phyloP scores from a whole-genome alignment of 2,329 filamentous ascomycete species.

The Teratosphaeria zuluensis region DNA sequence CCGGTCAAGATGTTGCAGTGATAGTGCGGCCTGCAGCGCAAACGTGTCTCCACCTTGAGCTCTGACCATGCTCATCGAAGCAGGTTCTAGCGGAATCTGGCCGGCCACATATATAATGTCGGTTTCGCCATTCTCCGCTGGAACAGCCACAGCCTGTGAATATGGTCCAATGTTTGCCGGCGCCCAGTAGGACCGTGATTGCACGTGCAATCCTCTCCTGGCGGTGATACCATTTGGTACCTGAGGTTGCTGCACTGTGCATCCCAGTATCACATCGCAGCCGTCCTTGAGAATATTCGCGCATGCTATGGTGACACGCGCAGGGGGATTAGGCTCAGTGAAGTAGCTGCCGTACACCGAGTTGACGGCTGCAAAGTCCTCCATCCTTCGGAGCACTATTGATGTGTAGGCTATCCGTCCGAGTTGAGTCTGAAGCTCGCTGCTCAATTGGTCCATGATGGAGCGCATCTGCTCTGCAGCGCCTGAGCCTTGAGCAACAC shows the following conservation, averaged over 20 bases:
- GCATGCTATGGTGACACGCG: constrained; percentile 73
- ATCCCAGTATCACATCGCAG: constrained; percentile 51
- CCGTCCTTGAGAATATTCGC: constrained; percentile 54
- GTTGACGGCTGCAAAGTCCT: constrained; percentile 69
- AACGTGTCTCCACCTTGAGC: constrained; percentile 6
- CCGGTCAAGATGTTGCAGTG: constrained; percentile 83
- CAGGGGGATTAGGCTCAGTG: constrained; percentile 66
- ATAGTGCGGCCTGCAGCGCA: constrained; percentile 54
- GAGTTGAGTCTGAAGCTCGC: constrained; percentile 7
- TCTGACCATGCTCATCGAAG: constrained; percentile 55
- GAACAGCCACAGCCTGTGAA: constrained; percentile 68
- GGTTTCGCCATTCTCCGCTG: constrained; percentile 14
- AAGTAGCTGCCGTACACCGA: constrained; percentile 67
- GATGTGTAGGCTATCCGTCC: constrained; percentile 36
- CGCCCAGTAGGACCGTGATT: constrained; percentile 92
- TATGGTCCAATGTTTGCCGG: constrained; percentile 97
- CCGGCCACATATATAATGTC: constrained; percentile 63
- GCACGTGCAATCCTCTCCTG: constrained; percentile 64
- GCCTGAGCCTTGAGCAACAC: constrained; percentile 23
- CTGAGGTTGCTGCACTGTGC: constrained; percentile 30
- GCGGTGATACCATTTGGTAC: constrained; percentile 1
- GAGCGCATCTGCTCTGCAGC: constrained; percentile 31
- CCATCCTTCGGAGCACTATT: constrained; percentile 69
- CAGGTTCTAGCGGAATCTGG: constrained; percentile 80
- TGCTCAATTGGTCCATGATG: constrained; percentile 26